These are phyloP conservation scores for Pulicaria dysenterica DNA, from an alignment of 129 eudicot genomes.

Conservation along the genomic window DNA sequence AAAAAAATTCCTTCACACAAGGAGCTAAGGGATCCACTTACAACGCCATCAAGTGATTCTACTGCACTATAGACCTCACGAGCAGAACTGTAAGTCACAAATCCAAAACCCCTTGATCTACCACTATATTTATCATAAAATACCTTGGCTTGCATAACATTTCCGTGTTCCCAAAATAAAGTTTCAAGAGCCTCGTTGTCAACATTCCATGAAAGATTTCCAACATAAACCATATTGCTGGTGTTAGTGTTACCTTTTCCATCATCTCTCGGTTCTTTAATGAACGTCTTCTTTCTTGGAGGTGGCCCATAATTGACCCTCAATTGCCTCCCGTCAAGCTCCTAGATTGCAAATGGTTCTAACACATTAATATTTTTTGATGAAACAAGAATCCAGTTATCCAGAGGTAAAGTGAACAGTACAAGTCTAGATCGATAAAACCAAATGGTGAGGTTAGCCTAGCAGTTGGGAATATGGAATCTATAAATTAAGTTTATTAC, in stretches of 20 bases:
- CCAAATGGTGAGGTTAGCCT: neutral
- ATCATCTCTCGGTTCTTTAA: conserved; percentile 42
- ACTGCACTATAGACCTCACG: conserved; percentile 80
- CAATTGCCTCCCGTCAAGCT: conserved; percentile 70
- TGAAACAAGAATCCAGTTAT: neutral
- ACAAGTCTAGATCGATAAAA: neutral
- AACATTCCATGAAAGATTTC: conserved; percentile 86
- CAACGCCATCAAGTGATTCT: conserved; percentile 68
- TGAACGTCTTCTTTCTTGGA: conserved; percentile 55
- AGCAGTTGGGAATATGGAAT: too few species aligned
- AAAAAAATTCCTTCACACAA: neutral
- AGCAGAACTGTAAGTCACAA: conserved; percentile 70
- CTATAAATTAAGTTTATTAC: too few species aligned
- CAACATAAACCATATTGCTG: conserved; percentile 72
- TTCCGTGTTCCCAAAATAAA: conserved; percentile 75
- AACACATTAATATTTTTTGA: neutral
- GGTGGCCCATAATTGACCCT: conserved; percentile 82
- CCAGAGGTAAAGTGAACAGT: too few species aligned
- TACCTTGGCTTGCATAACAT: conserved; percentile 77
- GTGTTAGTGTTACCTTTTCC: conserved; percentile 41
- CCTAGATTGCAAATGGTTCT: conserved; percentile 43
- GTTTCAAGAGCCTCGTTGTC: conserved; percentile 69
- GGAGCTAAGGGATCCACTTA: conserved; percentile 39
- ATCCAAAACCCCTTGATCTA: conserved; percentile 90
- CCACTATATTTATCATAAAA: conserved; percentile 83